Percentiles rank a stretch among this genome's conserved stretches.
These are phyloP conservation scores for Phytopythium litorale DNA, from an alignment of 352 stramenopile species.

Conservation along the genomic window DNA sequence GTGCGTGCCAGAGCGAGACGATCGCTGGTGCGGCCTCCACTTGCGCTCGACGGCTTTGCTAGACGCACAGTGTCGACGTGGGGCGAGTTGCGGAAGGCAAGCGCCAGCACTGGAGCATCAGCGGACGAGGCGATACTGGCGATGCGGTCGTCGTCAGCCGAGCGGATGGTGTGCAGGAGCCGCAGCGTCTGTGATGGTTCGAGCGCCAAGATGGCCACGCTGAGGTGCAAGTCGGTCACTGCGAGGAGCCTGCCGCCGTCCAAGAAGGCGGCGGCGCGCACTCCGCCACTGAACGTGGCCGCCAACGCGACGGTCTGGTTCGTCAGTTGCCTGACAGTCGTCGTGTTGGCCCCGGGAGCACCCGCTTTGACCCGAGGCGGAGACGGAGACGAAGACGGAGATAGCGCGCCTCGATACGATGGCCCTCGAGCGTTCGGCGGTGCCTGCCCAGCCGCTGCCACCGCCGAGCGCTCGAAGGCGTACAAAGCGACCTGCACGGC, in stretches of 20 bases:
- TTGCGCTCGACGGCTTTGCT: not conserved
- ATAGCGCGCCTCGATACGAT: not conserved
- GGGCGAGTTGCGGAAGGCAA: constrained; percentile 24
- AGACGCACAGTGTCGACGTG: constrained; percentile 21
- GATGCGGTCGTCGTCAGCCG: constrained; percentile 15
- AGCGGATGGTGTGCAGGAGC: not conserved
- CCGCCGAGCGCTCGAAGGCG: constrained; percentile 11
- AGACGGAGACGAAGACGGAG: not conserved
- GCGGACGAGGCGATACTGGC: constrained; percentile 16
- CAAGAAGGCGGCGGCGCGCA: constrained; percentile 24
- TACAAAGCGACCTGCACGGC: constrained; percentile 21
- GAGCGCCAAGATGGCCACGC: constrained; percentile 8
- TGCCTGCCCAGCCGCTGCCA: not conserved
- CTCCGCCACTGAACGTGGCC: not conserved
- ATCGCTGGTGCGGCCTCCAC: not conserved
- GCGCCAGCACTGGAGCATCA: constrained; percentile 1
- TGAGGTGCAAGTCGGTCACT: constrained; percentile 26
- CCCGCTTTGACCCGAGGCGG: not conserved
- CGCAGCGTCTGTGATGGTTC: constrained; percentile 12
- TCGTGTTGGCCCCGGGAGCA: not conserved
- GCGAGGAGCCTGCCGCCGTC: constrained; percentile 17
- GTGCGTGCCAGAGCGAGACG: constrained; percentile 5
- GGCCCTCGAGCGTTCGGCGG: constrained; percentile 5
- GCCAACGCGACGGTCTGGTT: not conserved
- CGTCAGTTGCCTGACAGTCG: constrained; percentile 5